Evolutionary conservation across 2,329 filamentous ascomycete genomes (phyloP).

Genomic region (Pseudocercospora cruenta): DNA sequence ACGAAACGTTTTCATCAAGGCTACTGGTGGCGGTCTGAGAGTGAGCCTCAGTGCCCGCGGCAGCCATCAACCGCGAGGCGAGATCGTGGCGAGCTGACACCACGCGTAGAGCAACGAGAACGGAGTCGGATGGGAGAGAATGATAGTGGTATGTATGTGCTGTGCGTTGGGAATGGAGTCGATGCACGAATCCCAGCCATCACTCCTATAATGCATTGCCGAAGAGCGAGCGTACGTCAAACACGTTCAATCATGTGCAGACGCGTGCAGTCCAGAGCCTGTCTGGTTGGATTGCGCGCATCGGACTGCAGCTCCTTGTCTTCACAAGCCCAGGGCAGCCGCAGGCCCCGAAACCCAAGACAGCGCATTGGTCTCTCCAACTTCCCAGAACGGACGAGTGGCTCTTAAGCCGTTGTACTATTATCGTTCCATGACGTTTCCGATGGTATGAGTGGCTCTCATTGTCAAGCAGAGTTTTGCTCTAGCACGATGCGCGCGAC

Average conservation of each 20-base stretch:
- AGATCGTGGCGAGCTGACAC: not conserved
- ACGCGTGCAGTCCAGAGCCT: not conserved
- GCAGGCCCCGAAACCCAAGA: constrained; percentile 2
- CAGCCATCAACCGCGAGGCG: not conserved
- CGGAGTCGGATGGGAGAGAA: not conserved
- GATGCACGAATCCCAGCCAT: not conserved
- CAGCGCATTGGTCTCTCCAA: not conserved
- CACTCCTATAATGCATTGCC: constrained; percentile 1
- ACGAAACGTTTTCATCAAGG: not conserved
- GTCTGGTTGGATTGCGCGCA: constrained; percentile 6
- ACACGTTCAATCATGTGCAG: not conserved
- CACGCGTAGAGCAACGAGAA: not conserved
- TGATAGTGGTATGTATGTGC: not conserved
- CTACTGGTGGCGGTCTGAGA: not conserved
- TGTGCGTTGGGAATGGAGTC: not conserved
- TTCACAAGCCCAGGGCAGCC: not conserved
- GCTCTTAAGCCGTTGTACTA: not conserved
- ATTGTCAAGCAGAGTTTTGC: constrained; percentile 1
- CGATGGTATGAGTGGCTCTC: not conserved
- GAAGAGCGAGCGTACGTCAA: not conserved
- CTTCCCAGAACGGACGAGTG: not conserved
- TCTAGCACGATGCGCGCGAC: constrained; percentile 5
- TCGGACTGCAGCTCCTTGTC: not conserved
- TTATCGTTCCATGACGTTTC: constrained; percentile 4
- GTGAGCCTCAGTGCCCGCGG: too few species aligned